A percentile compares a stretch with the other conserved stretches of the same genome.
These are phyloP conservation scores for Allium fistulosum DNA, from an alignment of 106 monocot genomes.

Conservation along the genomic window DNA sequence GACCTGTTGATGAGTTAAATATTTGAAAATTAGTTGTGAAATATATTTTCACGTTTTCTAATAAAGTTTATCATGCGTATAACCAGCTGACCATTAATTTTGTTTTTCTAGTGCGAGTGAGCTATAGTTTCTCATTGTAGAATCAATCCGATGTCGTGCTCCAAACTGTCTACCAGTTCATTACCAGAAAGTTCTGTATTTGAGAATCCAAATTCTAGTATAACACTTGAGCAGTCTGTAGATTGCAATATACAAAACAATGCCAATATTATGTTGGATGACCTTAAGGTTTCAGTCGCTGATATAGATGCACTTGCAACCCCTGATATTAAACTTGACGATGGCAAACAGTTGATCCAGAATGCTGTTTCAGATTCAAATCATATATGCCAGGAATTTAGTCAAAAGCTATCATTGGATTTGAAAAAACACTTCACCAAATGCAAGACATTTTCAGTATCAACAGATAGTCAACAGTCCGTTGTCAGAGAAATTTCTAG, in stretches of 20 bases:
- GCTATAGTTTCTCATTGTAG: too few relatives aligned
- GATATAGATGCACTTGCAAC: not conserved
- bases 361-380: not conserved
- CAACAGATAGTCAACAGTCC: constrained; percentile 5
- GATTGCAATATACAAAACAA: constrained; percentile 2
- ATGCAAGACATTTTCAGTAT: constrained; percentile 25
- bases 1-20: too few relatives aligned
- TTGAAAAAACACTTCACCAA: constrained; percentile 11
- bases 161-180: too few relatives aligned
- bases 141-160: too few relatives aligned
- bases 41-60: too few relatives aligned
- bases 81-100: too few relatives aligned
- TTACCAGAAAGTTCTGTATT: too few relatives aligned
- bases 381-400: constrained; percentile 1
- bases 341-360: not conserved
- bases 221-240: not conserved
- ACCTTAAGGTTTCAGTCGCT: not conserved
- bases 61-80: too few relatives aligned
- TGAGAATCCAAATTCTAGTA: too few relatives aligned
- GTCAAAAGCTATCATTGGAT: constrained; percentile 12
- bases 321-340: not conserved
- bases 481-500: constrained; percentile 3
- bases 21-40: too few relatives aligned
- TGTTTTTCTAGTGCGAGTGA: too few relatives aligned
- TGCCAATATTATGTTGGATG: not conserved